These are phyloP conservation scores for Paecilomyces niveus DNA, from an alignment of 2,329 filamentous ascomycete species.

Conservation along the genomic window DNA sequence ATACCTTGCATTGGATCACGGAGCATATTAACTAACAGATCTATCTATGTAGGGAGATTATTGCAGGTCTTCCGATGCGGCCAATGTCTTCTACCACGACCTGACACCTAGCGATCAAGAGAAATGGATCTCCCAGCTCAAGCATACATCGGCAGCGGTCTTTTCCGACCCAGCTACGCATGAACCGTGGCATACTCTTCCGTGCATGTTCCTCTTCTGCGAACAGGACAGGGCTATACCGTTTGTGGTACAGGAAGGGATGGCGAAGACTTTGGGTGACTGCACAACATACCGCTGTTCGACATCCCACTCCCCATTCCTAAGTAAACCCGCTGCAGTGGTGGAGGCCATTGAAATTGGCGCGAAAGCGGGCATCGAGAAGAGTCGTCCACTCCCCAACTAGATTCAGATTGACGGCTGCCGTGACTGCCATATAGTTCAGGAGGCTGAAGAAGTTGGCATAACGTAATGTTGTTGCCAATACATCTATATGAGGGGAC, in stretches of 20 bases:
- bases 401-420: no score
- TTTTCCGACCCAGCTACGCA: slow-evolving; percentile 17
- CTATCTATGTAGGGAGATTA: slow-evolving; percentile 6
- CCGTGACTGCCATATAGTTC: no score
- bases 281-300: slow-evolving; percentile 25
- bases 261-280: slow-evolving; percentile 19
- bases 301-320: slow-evolving; percentile 33
- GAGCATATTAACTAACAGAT: not conserved
- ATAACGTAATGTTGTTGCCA: no score
- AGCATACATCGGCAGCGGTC: slow-evolving; percentile 16
- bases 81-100: slow-evolving; percentile 23
- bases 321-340: slow-evolving; percentile 28
- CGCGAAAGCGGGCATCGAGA: slow-evolving; percentile 12
- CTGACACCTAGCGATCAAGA: slow-evolving; percentile 16
- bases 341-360: slow-evolving; percentile 24
- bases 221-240: slow-evolving; percentile 27
- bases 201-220: slow-evolving; percentile 27
- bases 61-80: slow-evolving; percentile 8
- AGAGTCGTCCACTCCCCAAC: not conserved
- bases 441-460: no score
- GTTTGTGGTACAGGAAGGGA: slow-evolving; percentile 20
- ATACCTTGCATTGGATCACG: no score
- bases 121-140: slow-evolving; percentile 14
- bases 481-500: no score
- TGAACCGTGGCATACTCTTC: slow-evolving; percentile 27